phyloP scores from a whole-genome alignment of 306 rosid genomes.

The Glycine tomentella region DNA sequence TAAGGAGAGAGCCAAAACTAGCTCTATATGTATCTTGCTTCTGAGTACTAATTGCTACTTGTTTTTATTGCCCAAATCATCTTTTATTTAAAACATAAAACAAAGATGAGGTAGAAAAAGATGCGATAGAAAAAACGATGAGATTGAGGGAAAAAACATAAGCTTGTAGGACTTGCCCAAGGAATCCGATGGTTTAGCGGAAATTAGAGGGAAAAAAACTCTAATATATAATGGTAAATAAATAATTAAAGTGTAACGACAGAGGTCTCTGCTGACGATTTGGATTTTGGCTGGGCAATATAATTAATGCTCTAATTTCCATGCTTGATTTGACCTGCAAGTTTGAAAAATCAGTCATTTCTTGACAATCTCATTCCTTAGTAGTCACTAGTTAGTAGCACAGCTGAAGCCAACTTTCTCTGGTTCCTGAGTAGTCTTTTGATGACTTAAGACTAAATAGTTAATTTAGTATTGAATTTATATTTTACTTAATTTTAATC shows the following conservation, averaged over 20 bases:
- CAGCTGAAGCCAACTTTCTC: constrained; percentile 55
- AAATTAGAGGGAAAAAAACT: background rate
- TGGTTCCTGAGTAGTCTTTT: constrained; percentile 1
- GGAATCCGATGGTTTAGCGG: background rate
- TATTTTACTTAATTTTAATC: no score
- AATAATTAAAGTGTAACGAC: constrained; percentile 19
- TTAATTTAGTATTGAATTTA: no score
- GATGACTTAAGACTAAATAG: no score
- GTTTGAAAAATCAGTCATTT: constrained; percentile 51
- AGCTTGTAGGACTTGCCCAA: constrained; percentile 12
- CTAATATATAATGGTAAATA: background rate
- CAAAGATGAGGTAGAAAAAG: background rate
- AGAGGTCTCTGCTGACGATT: background rate
- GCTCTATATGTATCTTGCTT: no score
- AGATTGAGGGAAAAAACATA: background rate
- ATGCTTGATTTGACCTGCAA: constrained; percentile 45
- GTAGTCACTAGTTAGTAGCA: background rate
- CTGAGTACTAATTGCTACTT: background rate
- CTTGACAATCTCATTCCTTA: constrained; percentile 42
- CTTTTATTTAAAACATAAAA: constrained; percentile 36
- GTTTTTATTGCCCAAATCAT: background rate
- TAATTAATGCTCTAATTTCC: constrained; percentile 16
- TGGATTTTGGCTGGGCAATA: constrained; percentile 6
- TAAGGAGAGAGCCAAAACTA: background rate
- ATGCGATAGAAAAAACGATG: background rate